Percentiles rank a stretch among this genome's conserved stretches.
These are phyloP conservation scores for Morella rubra DNA, from an alignment of 306 rosid species.

Conservation along the genomic window DNA sequence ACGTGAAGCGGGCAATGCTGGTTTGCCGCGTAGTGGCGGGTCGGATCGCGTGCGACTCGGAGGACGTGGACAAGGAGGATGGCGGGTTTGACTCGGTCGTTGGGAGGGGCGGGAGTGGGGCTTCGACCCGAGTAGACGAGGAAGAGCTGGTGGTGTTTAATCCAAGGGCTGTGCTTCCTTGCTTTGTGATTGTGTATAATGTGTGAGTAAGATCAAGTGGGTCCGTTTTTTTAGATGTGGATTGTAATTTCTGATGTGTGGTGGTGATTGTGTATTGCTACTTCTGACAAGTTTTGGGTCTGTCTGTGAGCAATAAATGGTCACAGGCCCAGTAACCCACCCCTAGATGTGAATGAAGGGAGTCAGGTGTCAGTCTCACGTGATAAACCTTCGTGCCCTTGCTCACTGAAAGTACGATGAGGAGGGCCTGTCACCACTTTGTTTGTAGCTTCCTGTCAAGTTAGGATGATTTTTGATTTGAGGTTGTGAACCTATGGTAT, in stretches of 20 bases:
- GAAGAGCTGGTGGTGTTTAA: constrained; percentile 87
- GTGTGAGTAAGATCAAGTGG: constrained; percentile 34
- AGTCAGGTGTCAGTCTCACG: background rate
- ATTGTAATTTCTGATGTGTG: constrained; percentile 19
- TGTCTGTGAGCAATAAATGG: background rate
- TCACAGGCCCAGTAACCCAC: background rate
- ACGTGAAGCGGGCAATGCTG: constrained; percentile 85
- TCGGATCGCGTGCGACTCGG: constrained; percentile 68
- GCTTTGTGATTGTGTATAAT: constrained; percentile 88
- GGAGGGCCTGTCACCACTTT: background rate
- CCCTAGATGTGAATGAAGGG: background rate
- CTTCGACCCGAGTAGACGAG: constrained; percentile 59
- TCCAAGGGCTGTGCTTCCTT: constrained; percentile 98
- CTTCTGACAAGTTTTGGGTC: background rate
- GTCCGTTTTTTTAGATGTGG: background rate
- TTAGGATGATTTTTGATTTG: background rate
- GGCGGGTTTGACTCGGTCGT: constrained; percentile 79
- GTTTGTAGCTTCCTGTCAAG: background rate
- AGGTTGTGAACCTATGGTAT: background rate
- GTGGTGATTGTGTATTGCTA: constrained; percentile 19
- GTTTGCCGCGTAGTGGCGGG: constrained; percentile 93
- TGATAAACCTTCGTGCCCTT: background rate
- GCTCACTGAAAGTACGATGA: background rate
- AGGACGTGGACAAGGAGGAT: constrained; percentile 54
- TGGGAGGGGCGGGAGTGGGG: constrained; percentile 59